A percentile compares a stretch with the other conserved stretches of the same genome.
phyloP scores from a whole-genome alignment of 441 rosid species.

The Populus tomentosa region DNA sequence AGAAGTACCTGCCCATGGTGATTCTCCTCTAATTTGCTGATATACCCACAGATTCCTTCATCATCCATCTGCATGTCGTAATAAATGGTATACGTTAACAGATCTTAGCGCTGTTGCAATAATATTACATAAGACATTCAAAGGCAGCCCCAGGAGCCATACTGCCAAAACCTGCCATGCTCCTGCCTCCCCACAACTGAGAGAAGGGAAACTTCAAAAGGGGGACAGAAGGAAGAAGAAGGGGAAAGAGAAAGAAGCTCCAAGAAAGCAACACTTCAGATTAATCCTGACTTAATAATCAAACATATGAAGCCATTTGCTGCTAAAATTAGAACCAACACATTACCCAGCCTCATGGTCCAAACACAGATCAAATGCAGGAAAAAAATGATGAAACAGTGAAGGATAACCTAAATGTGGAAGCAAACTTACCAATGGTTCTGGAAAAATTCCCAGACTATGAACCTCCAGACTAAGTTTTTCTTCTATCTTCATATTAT shows the following conservation, averaged over 20 bases:
- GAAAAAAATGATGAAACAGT: background rate
- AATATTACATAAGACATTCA: background rate
- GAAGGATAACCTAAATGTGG: background rate
- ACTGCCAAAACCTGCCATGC: too few relatives aligned
- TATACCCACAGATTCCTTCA: conserved; percentile 52
- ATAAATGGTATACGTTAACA: conserved; percentile 11
- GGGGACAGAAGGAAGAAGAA: background rate
- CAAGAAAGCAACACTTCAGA: background rate
- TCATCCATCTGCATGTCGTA: conserved; percentile 45
- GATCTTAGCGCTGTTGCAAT: conserved; percentile 2
- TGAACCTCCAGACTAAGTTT: conserved; percentile 74
- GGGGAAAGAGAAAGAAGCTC: conserved; percentile 3
- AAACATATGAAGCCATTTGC: conserved; percentile 1
- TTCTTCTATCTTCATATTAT: conserved; percentile 56
- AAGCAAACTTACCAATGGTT: conserved; percentile 52
- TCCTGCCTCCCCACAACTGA: background rate
- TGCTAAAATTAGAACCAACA: background rate
- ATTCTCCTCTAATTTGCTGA: conserved; percentile 55
- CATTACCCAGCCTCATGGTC: background rate
- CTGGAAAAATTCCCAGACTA: conserved; percentile 77
- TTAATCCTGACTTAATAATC: background rate
- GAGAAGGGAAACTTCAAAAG: background rate
- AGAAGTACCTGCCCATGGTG: conserved; percentile 59
- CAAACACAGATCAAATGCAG: background rate
- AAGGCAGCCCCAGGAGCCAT: background rate